phyloP scores from a whole-genome alignment of 2,329 filamentous ascomycete genomes.

The Chaetomiaceae sp. region DNA sequence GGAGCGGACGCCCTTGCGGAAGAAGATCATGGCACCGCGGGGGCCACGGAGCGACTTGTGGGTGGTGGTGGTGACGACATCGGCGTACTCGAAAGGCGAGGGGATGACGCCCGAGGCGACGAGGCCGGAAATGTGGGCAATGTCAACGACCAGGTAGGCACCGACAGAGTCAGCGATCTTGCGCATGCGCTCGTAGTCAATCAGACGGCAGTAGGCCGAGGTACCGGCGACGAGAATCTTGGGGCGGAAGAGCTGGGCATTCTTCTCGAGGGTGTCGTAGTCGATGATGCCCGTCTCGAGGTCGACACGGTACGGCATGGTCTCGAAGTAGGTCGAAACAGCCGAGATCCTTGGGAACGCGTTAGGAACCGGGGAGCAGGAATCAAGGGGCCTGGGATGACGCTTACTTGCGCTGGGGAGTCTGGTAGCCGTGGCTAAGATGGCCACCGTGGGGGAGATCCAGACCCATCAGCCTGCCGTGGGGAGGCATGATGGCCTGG shows the following conservation, averaged over 20 bases:
- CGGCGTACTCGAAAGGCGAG: slow-evolving; percentile 85
- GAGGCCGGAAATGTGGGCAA: slow-evolving; percentile 97
- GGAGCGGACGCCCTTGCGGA: slow-evolving; percentile 91
- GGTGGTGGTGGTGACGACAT: slow-evolving; percentile 96
- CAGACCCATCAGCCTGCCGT: slow-evolving; percentile 94
- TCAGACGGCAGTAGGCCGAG: slow-evolving; percentile 95
- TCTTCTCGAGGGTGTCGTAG: slow-evolving; percentile 87
- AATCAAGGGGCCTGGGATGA: neutral
- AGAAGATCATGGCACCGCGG: slow-evolving; percentile 99
- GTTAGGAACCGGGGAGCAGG: neutral
- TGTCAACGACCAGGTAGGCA: slow-evolving; percentile 93
- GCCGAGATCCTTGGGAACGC: slow-evolving; percentile 67
- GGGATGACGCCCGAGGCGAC: slow-evolving; percentile 91
- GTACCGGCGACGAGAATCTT: slow-evolving; percentile 96
- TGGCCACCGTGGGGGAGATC: slow-evolving; percentile 93
- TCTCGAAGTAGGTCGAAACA: slow-evolving; percentile 98
- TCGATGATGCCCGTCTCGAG: slow-evolving; percentile 92
- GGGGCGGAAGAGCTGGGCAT: slow-evolving; percentile 86
- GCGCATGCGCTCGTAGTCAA: slow-evolving; percentile 95
- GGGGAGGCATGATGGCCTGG: slow-evolving; percentile 92
- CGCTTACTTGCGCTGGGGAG: slow-evolving; percentile 77
- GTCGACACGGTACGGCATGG: slow-evolving; percentile 90
- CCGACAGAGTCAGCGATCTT: slow-evolving; percentile 91
- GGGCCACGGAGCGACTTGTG: slow-evolving; percentile 98
- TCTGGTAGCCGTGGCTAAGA: slow-evolving; percentile 96